phyloP scores from a whole-genome alignment of 23 red algal genomes.

The Gracilaria caudata region DNA sequence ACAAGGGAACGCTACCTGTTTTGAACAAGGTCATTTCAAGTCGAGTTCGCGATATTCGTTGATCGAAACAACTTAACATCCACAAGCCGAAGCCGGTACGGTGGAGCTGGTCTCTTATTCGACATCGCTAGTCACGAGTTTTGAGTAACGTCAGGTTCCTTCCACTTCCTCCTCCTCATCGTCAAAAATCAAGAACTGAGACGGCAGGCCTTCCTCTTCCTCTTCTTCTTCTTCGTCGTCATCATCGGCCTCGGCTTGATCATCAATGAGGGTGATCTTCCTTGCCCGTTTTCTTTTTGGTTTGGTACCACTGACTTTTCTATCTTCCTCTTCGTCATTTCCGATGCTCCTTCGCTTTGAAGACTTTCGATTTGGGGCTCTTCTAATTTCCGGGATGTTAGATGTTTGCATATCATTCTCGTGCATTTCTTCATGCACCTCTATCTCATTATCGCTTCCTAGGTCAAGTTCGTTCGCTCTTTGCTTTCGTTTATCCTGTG shows the following conservation, averaged over 20 bases:
- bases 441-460: conserved; percentile 1
- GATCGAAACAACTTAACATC: no score
- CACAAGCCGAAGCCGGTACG: no score
- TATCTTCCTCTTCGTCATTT: conserved; percentile 10
- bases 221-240: conserved; percentile 6
- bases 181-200: conserved; percentile 26
- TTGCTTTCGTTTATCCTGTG: not conserved
- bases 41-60: no score
- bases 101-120: no score
- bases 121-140: no score
- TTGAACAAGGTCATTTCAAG: no score
- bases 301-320: not conserved
- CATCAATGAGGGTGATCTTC: conserved; percentile 36
- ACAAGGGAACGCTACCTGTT: no score
- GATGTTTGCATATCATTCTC: not conserved
- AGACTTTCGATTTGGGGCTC: not conserved
- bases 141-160: not conserved
- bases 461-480: conserved; percentile 8
- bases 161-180: conserved; percentile 34
- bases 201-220: conserved; percentile 9
- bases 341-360: conserved; percentile 6
- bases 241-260: conserved; percentile 12
- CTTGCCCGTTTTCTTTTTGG: not conserved
- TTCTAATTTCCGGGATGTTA: not conserved
- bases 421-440: not conserved